Conservation (phyloP, 2,329 filamentous ascomycete genomes). For the Rhynchosporium secalis region DNA sequence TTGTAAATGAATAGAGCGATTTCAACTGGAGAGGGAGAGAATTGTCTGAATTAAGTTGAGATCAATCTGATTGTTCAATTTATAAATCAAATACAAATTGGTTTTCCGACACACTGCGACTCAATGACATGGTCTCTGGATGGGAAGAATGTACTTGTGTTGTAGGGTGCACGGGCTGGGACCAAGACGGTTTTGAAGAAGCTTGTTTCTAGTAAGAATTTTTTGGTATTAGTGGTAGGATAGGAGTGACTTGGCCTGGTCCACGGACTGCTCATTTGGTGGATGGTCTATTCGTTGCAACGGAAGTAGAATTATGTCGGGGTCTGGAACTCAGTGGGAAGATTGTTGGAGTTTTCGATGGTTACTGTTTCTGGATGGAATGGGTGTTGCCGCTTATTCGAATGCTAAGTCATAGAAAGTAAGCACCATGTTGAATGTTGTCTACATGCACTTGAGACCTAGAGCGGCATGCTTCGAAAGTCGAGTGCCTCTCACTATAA, state of each 20-base stretch:
- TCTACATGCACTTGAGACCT: too few species aligned
- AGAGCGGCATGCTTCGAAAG: too few species aligned
- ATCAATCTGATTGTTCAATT: too few species aligned
- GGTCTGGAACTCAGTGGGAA: background rate
- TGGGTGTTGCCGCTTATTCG: background rate
- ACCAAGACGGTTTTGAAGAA: background rate
- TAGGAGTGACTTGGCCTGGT: background rate
- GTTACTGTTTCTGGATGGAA: background rate
- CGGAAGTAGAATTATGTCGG: constrained; percentile 6
- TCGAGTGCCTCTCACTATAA: too few species aligned
- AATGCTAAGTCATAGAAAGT: background rate
- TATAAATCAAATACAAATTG: too few species aligned
- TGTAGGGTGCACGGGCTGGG: background rate
- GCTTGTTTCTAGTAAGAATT: background rate
- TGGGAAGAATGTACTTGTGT: background rate
- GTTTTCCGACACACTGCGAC: background rate
- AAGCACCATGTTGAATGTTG: too few species aligned
- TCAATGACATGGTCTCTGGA: constrained; percentile 1
- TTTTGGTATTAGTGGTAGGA: background rate
- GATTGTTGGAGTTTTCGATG: too few species aligned
- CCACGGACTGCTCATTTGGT: background rate
- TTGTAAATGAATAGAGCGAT: too few species aligned
- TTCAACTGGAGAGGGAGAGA: too few species aligned
- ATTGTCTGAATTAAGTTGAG: too few species aligned
- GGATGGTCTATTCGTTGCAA: background rate